These are phyloP conservation scores for Ustilago bromivora DNA, from an alignment of 1,284 basidiomycete genomes.

Conservation along the genomic window DNA sequence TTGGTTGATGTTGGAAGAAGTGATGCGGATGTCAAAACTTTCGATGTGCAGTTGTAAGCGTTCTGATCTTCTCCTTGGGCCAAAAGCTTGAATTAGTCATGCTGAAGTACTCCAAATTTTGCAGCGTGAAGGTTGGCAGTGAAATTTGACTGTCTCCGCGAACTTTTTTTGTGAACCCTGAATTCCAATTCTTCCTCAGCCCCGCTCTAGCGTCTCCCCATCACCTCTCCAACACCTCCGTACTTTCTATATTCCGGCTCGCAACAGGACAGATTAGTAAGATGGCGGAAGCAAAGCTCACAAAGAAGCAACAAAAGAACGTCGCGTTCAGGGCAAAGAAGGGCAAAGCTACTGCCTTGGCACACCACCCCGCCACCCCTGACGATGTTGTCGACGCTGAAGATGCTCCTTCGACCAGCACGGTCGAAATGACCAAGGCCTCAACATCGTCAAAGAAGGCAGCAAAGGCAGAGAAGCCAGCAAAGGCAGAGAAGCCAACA, in stretches of 20 bases:
- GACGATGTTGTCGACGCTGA: slow-evolving; percentile 26
- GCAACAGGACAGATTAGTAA: not conserved
- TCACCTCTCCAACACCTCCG: too few species aligned
- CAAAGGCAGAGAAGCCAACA: not conserved
- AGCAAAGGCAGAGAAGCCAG: not conserved
- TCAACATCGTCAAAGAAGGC: slow-evolving; percentile 15
- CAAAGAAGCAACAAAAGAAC: slow-evolving; percentile 64
- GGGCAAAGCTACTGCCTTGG: slow-evolving; percentile 38
- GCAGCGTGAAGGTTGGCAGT: slow-evolving; percentile 24
- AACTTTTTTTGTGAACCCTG: slow-evolving; percentile 37
- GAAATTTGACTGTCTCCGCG: slow-evolving; percentile 21
- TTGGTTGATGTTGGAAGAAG: slow-evolving; percentile 6
- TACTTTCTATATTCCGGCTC: not conserved
- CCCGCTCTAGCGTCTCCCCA: not conserved
- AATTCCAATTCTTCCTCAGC: slow-evolving; percentile 2
- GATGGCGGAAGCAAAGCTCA: slow-evolving; percentile 46
- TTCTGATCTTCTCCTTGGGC: slow-evolving; percentile 17
- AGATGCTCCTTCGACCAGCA: slow-evolving; percentile 9
- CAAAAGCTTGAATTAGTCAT: slow-evolving; percentile 31
- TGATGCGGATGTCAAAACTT: not conserved
- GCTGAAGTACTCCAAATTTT: slow-evolving; percentile 7
- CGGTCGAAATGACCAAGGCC: slow-evolving; percentile 6
- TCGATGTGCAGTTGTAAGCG: slow-evolving; percentile 23
- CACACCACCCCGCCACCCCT: slow-evolving; percentile 30
- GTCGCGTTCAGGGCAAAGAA: slow-evolving; percentile 54